Percentiles rank a stretch among this genome's conserved stretches.
phyloP scores from a whole-genome alignment of 75 land plant species.

The Sequoiadendron giganteum region DNA sequence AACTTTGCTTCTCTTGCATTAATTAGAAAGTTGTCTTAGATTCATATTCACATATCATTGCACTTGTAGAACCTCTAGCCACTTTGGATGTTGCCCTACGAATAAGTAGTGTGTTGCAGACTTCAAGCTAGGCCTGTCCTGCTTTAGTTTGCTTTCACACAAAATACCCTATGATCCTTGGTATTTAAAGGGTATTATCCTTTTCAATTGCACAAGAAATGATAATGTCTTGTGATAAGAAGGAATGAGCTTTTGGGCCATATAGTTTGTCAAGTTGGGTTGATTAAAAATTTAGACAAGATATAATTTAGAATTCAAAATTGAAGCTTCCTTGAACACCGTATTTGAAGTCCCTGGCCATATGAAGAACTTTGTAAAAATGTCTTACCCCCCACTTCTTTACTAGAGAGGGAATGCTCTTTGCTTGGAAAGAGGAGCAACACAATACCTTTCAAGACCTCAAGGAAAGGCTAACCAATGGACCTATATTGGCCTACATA shows the following conservation, averaged over 20 bases:
- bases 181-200: background rate
- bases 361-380: background rate
- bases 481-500: background rate
- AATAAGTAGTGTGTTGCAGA: background rate
- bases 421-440: background rate
- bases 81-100: no score
- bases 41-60: background rate
- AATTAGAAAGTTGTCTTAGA: background rate
- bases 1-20: background rate
- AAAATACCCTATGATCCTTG: background rate
- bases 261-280: background rate
- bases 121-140: background rate
- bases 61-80: background rate
- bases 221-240: no score
- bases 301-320: no score
- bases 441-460: background rate
- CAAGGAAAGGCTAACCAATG: background rate
- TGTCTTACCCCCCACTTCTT: background rate
- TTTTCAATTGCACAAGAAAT: background rate
- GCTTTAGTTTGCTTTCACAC: background rate
- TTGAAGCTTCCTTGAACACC: no score
- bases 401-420: background rate
- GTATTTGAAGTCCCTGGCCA: background rate
- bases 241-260: background rate
- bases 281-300: background rate